Conservation (phyloP, 306 rosid genomes). For the Abrus pulchellus region DNA sequence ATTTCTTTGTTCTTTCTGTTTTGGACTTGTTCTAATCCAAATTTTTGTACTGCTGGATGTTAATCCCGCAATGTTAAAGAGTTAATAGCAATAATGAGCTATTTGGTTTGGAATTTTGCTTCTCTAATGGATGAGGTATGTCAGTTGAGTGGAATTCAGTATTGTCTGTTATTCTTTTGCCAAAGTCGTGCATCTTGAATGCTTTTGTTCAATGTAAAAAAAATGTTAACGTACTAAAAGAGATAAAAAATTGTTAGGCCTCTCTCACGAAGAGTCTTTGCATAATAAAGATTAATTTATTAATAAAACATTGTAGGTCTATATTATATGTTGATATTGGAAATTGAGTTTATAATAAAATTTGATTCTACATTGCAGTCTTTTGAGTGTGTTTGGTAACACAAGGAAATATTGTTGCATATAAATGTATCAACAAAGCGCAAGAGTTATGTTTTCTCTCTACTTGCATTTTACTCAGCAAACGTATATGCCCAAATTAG, state of each 20-base stretch:
- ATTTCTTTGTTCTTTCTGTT: conserved; percentile 30
- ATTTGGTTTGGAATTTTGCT: conserved; percentile 11
- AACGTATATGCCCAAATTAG: conserved; percentile 31
- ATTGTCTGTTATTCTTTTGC: background rate
- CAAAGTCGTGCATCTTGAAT: background rate
- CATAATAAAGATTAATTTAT: too few species aligned
- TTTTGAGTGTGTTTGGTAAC: too few species aligned
- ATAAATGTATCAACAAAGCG: background rate
- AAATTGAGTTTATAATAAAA: too few species aligned
- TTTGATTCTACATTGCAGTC: too few species aligned
- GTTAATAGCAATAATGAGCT: background rate
- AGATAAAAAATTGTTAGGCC: background rate
- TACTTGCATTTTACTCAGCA: background rate
- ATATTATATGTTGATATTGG: too few species aligned
- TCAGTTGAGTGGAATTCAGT: background rate
- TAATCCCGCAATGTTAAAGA: conserved; percentile 16
- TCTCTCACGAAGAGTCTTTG: background rate
- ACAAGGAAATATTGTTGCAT: too few species aligned
- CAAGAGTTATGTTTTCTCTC: background rate
- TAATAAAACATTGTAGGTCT: too few species aligned
- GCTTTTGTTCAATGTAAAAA: background rate
- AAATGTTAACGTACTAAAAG: background rate
- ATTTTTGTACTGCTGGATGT: background rate
- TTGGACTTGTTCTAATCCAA: background rate
- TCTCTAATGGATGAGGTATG: conserved; percentile 5